Conservation (phyloP, 2,329 filamentous ascomycete genomes). For the Torrubiella hemipterigena region DNA sequence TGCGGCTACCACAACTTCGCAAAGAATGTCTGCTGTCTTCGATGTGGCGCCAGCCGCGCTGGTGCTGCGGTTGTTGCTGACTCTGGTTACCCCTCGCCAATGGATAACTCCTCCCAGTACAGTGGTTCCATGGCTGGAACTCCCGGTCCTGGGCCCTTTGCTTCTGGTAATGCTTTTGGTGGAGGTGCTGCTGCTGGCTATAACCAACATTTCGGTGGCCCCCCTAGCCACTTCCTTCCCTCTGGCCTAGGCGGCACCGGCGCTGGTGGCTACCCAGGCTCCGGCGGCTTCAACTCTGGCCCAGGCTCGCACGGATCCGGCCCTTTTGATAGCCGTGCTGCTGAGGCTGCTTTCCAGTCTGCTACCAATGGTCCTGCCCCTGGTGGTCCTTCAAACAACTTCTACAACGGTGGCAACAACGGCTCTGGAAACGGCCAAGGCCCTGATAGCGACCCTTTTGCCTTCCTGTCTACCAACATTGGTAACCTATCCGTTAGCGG, state of each 20-base stretch:
- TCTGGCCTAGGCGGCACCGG: constrained; percentile 67
- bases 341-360: constrained; percentile 87
- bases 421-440: constrained; percentile 48
- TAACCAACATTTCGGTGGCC: constrained; percentile 75
- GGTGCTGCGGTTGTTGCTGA: constrained; percentile 91
- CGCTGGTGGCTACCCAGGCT: constrained; percentile 61
- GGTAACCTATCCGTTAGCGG: constrained; percentile 60
- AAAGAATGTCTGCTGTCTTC: constrained; percentile 96
- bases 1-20: constrained; percentile 99
- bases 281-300: constrained; percentile 61
- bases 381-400: constrained; percentile 50
- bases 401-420: constrained; percentile 40
- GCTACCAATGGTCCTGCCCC: constrained; percentile 72
- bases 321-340: constrained; percentile 84
- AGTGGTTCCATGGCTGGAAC: constrained; percentile 76
- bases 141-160: constrained; percentile 60
- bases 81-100: constrained; percentile 79
- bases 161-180: constrained; percentile 58
- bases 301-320: constrained; percentile 72
- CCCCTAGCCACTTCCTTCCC: constrained; percentile 81
- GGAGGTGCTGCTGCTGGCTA: constrained; percentile 52
- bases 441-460: constrained; percentile 63
- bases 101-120: constrained; percentile 76
- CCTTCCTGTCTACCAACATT: constrained; percentile 66
- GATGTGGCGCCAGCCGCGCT: constrained; percentile 88